Base-by-base conservation (phyloP, 1,284 basidiomycete genomes). In the Heterobasidion parviporum region DNA sequence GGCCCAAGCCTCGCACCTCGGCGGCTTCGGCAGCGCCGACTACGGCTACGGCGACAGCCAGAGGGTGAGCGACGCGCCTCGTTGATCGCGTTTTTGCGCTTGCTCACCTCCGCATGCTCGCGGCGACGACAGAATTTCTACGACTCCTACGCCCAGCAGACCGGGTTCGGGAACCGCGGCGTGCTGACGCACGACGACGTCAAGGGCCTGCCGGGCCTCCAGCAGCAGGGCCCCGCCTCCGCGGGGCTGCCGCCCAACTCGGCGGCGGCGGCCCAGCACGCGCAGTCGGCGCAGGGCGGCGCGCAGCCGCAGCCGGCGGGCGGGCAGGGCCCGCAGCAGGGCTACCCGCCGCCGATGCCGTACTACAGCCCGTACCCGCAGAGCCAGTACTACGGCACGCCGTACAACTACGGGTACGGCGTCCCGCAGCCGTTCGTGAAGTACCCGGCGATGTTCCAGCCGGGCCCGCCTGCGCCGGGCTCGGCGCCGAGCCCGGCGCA, bases 401-500 rank as follows among this genome's bases (percentile, higher is more conserved):
- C 86, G 1, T 89, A 89, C 71, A 83, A 76, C 64, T 83, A 82
- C 43, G 82, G 79, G 12, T 88, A 88, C 60, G 76, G 74, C 44
- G 81, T 87, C 15, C 82, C 84, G 6, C 83, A 85, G 63, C 81
- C 80, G 4, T 87, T 83, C 64, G 81, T 85, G 65, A 88, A 89
- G 70, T 89, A 88, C 64, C 85, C 84, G 4, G 68, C 84, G 20
- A 82, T 89, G 69, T 88, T 85, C 74, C 82, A 82, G 62, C 75
- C 79, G 45, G 83, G 80, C 10, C 83, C 83, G 15, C 82, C 84
- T 14, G 80, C 80, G 0, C 85, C 85, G 20, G 78, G 77, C 5
- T 79, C 79, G 12, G 81, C 80, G 2, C 81, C 82, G 0, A 83
- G 81, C 55, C 81, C 84, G 2, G 80, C 78, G 6, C 70, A 74